phyloP scores from a whole-genome alignment of 768 basidiomycete species.

The Suillus fuscotomentosus region DNA sequence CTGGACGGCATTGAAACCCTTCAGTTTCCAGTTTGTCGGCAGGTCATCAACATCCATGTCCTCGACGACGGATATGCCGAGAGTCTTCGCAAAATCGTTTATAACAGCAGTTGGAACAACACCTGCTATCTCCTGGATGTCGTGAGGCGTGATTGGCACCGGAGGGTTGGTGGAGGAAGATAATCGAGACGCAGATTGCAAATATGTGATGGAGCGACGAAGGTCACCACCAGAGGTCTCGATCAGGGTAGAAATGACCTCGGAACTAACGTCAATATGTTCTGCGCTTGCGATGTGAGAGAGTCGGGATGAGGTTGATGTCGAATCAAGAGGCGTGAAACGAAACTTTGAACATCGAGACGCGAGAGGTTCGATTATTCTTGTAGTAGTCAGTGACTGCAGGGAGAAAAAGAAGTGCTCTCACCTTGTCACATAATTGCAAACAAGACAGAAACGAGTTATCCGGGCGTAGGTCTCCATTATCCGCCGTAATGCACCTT shows the following conservation, averaged over 20 bases:
- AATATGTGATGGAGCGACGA: constrained; percentile 94
- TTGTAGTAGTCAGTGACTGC: constrained; percentile 30
- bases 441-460: constrained; percentile 96
- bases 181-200: constrained; percentile 92
- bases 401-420: constrained; percentile 17
- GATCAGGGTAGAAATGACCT: constrained; percentile 74
- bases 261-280: constrained; percentile 51
- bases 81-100: constrained; percentile 58
- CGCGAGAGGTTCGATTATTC: constrained; percentile 97
- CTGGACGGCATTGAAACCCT: constrained; percentile 62
- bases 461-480: constrained; percentile 99
- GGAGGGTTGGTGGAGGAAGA: constrained; percentile 73
- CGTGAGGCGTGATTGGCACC: constrained; percentile 66
- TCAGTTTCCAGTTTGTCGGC: constrained; percentile 20
- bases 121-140: constrained; percentile 96
- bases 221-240: constrained; percentile 87
- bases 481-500: constrained; percentile 93
- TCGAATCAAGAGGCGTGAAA: constrained; percentile 86
- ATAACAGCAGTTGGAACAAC: constrained; percentile 82
- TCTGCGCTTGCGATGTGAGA: constrained; percentile 80
- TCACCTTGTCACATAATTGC: constrained; percentile 98
- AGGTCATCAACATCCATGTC: constrained; percentile 47
- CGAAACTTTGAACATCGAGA: constrained; percentile 99
- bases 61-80: constrained; percentile 72
- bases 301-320: constrained; percentile 73